These are phyloP conservation scores for Geranium rotundifolium DNA, from an alignment of 345 rosid genomes.

Conservation along the genomic window DNA sequence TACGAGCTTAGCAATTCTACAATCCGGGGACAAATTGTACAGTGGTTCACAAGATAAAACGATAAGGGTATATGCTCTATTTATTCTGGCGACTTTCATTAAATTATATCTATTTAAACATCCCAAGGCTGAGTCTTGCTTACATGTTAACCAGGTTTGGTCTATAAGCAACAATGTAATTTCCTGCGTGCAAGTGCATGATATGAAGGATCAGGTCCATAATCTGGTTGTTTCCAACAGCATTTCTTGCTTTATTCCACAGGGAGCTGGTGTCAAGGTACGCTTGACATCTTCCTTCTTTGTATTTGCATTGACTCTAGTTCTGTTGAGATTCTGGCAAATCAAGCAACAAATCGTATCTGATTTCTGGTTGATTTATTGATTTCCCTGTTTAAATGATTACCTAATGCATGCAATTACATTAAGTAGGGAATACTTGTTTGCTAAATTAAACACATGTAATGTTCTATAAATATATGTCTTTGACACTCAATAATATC, in stretches of 20 bases:
- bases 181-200: slow-evolving; percentile 42
- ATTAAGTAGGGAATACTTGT: too few species aligned
- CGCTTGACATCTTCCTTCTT: too few species aligned
- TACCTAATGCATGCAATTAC: too few species aligned
- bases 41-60: slow-evolving; percentile 67
- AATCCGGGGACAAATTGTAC: slow-evolving; percentile 40
- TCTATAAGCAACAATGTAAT: slow-evolving; percentile 28
- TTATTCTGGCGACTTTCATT: neutral
- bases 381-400: too few species aligned
- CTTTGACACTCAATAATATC: too few species aligned
- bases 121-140: neutral
- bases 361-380: too few species aligned
- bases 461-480: too few species aligned
- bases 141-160: slow-evolving; percentile 36
- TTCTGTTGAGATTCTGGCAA: too few species aligned
- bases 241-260: slow-evolving; percentile 51
- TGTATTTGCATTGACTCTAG: too few species aligned
- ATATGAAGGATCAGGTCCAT: slow-evolving; percentile 56
- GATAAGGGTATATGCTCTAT: slow-evolving; percentile 27
- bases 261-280: slow-evolving; percentile 70
- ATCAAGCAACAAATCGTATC: too few species aligned
- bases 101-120: too few species aligned
- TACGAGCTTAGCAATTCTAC: slow-evolving; percentile 40
- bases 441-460: too few species aligned
- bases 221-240: slow-evolving; percentile 37